Conservation (phyloP, 2,329 filamentous ascomycete genomes). For the Huntiella bhutanensis region DNA sequence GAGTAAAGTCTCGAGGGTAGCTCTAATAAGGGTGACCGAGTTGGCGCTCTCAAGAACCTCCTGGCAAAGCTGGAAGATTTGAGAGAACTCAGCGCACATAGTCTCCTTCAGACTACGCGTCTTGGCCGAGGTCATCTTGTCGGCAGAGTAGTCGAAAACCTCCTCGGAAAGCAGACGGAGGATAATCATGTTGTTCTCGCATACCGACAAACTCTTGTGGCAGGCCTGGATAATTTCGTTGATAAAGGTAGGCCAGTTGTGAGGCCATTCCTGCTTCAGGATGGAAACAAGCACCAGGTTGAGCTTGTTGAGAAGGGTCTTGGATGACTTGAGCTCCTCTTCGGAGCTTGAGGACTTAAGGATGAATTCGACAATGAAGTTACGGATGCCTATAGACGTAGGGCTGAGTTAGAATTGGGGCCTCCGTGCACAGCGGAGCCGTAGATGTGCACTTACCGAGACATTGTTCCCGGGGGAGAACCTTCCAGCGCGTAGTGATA, state of each 20-base stretch:
- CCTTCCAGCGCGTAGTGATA: conserved; percentile 98
- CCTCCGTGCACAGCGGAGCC: neutral
- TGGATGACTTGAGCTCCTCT: conserved; percentile 66
- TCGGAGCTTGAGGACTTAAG: conserved; percentile 83
- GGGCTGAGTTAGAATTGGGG: conserved; percentile 1
- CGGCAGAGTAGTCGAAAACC: conserved; percentile 95
- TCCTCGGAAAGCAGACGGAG: conserved; percentile 89
- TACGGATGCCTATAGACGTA: conserved; percentile 59
- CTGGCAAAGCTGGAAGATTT: conserved; percentile 93
- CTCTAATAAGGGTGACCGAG: conserved; percentile 76
- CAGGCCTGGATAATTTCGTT: conserved; percentile 97
- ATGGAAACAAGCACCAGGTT: conserved; percentile 95
- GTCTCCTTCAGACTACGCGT: conserved; percentile 92
- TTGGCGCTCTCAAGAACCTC: conserved; percentile 84
- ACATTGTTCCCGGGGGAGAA: conserved; percentile 87
- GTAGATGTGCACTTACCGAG: conserved; percentile 35
- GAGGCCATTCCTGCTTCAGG: conserved; percentile 97
- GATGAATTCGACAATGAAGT: conserved; percentile 98
- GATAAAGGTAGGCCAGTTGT: conserved; percentile 99
- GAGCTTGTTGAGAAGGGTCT: conserved; percentile 89
- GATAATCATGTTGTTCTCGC: conserved; percentile 99
- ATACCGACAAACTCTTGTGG: conserved; percentile 87
- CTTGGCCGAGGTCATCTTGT: conserved; percentile 98
- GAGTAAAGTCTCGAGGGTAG: conserved; percentile 87
- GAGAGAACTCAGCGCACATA: conserved; percentile 97